Evolutionary conservation across 2,329 filamentous ascomycete genomes (phyloP), one percentile per base, ranked within the genome.

Genomic region (Lachnellula arida): DNA sequence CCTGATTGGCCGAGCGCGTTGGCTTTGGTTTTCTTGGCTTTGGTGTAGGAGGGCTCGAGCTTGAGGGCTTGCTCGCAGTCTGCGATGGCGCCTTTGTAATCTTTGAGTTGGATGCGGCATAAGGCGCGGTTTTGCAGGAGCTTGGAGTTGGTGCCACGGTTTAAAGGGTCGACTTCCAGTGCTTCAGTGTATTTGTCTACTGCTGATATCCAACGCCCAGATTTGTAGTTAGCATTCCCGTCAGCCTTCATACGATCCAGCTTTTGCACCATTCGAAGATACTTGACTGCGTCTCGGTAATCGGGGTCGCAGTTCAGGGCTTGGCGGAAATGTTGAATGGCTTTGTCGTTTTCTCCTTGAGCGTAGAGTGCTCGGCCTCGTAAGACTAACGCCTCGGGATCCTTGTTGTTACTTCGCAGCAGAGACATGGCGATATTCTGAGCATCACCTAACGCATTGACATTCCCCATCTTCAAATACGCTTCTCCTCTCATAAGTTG

Each of bases 301-400:
- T 99, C 94, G 8, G 94, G 94, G 66, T 97, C 94, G 71, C 92
- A 91, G 71, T 81, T 88, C 54, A 96, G 76, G 19, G 93, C 94
- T 75, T 94, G 89, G 62, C 91, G 85, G 76, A 97, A 94, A 72
- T 95, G 89, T 70, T 93, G 89, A 44, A 96, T 81, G 1, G 94
- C 93, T 78, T 97, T 96, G 2, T 95, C 89, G 68, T 96, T 96
- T 65, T 99, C 94, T 32, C 94, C 94, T 70, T 94, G 89, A 4
- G 86, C 87, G 67, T 97, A 97, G 49, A 96, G 80, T 15, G 91
- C 88, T 60, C 91, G 85, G 23, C 93, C 94, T 48, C 93, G 85
- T 51, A 99, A 82, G 5, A 97, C 89, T 61, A 99, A 77, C 1
- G 93, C 94, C 74, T 99, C 94, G 1, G 94, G 92, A 68, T 99